Evolutionary conservation across 78 protist species (phyloP), one percentile per base, ranked within the genome.

Genomic region (Guillardia theta): DNA sequence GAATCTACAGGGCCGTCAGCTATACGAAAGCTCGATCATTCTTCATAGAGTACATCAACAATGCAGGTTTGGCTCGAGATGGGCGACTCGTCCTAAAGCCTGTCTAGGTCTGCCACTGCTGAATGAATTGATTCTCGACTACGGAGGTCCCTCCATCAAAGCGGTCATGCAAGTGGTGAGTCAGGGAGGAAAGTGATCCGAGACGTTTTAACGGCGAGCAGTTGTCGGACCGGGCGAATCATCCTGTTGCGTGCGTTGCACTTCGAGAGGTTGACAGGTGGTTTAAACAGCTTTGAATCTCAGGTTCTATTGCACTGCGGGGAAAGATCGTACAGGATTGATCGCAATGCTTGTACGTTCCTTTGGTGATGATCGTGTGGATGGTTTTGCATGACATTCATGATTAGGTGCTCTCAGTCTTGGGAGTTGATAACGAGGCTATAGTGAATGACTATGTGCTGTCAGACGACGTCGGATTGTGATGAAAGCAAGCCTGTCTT

Each of bases 241-340:
- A n/a, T 6, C 90, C 90, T 8, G 90, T 78, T 4, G 90, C 90
- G 43, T 58, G 27, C 21, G 70, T 58, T 6, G 2, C 70, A 9
- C 27, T 6, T 24, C 70, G n/a, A n/a, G n/a, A n/a, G n/a, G n/a
- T n/a, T n/a, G n/a, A n/a, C n/a, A n/a, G n/a, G n/a, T n/a, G n/a
- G n/a, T n/a, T n/a, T n/a, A n/a, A n/a, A n/a, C n/a, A n/a, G n/a
- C n/a, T n/a, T n/a, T n/a, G n/a, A n/a, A n/a, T n/a, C n/a, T n/a
- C 70, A 58, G 70, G 1, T 78, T 78, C 90, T 78, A 78, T 8
- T 78, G 90, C 90, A 78, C 90, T 0, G 90, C 90, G 1, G 90
- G 90, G 18, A 78, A 78, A 50, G 90, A 78, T 19, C 45, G 90
- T 27, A 78, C 90, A 18, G 90, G 90, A n/a, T 48, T 78, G 48